Evolutionary conservation across 495 filamentous ascomycete species (phyloP).

Genomic region (Xylaria intraflava): DNA sequence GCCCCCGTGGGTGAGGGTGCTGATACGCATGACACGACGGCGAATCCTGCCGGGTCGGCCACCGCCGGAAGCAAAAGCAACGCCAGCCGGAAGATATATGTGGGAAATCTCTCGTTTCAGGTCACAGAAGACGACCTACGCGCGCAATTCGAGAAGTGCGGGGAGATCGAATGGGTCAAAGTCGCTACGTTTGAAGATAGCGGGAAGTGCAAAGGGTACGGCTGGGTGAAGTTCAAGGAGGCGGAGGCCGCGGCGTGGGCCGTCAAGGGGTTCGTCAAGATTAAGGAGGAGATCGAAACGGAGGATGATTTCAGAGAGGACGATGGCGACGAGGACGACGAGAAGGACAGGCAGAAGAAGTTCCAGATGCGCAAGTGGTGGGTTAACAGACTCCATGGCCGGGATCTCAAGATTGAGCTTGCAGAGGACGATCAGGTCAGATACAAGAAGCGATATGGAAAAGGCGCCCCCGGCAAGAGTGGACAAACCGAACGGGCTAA

Average conservation of each 20-base stretch:
- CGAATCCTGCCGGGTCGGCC: slow-evolving; percentile 14
- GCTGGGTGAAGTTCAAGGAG: slow-evolving; percentile 85
- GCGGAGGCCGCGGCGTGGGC: slow-evolving; percentile 67
- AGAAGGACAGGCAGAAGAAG: slow-evolving; percentile 38
- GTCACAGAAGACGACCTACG: slow-evolving; percentile 72
- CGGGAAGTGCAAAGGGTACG: slow-evolving; percentile 97
- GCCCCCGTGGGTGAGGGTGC: slow-evolving; percentile 12
- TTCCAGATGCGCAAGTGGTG: slow-evolving; percentile 64
- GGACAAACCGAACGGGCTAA: slow-evolving; percentile 26
- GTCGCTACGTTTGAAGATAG: slow-evolving; percentile 93
- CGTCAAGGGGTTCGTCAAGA: slow-evolving; percentile 70
- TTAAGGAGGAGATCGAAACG: slow-evolving; percentile 48
- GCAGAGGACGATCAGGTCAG: slow-evolving; percentile 81
- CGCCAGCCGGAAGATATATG: slow-evolving; percentile 68
- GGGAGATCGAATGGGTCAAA: slow-evolving; percentile 69
- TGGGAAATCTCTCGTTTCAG: slow-evolving; percentile 86
- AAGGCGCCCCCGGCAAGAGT: slow-evolving; percentile 38
- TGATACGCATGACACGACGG: slow-evolving; percentile 38
- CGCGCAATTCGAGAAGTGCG: slow-evolving; percentile 76
- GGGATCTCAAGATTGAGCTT: slow-evolving; percentile 80
- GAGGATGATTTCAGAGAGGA: slow-evolving; percentile 54
- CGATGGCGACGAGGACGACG: slow-evolving; percentile 32
- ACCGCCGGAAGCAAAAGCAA: slow-evolving; percentile 40
- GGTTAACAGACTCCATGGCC: slow-evolving; percentile 72
- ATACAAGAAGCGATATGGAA: slow-evolving; percentile 90